A percentile compares a stretch with the other conserved stretches of the same genome.
Conservation (phyloP, 1,139 yeast species). For the Arxiozyma slooffiae region DNA sequence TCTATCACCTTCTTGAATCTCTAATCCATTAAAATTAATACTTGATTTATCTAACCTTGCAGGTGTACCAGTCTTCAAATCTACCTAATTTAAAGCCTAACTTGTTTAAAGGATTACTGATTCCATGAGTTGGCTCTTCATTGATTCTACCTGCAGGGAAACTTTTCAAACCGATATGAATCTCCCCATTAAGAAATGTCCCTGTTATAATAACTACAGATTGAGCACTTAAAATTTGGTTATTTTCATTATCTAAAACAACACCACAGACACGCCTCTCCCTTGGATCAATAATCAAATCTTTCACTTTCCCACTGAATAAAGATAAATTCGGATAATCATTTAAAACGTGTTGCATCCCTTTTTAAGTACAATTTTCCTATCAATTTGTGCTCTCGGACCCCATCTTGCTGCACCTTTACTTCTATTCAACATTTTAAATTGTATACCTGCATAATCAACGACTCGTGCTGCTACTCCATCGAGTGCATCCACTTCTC, state of each 20-base stretch:
- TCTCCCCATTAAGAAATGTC: conserved; percentile 88
- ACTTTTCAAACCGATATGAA: conserved; percentile 73
- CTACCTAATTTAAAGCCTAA: conserved; percentile 83
- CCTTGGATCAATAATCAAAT: conserved; percentile 52
- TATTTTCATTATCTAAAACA: conserved; percentile 52
- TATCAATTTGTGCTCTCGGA: conserved; percentile 91
- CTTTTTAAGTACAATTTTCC: conserved; percentile 63
- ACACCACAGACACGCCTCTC: conserved; percentile 51
- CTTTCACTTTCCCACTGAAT: conserved; percentile 71
- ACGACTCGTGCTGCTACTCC: conserved; percentile 81
- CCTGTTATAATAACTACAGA: conserved; percentile 90
- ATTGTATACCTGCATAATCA: conserved; percentile 89
- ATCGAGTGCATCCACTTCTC: conserved; percentile 93
- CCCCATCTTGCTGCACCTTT: conserved; percentile 99
- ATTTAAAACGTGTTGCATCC: conserved; percentile 62
- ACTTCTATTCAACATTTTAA: conserved; percentile 73
- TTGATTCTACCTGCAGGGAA: conserved; percentile 92
- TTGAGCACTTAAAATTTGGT: conserved; percentile 42
- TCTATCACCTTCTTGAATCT: conserved; percentile 65
- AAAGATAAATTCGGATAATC: conserved; percentile 46
- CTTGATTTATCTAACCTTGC: conserved; percentile 69
- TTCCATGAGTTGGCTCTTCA: conserved; percentile 83
- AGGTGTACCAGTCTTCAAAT: conserved; percentile 94
- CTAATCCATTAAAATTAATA: conserved; percentile 53
- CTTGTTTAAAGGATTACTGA: conserved; percentile 62